Evolutionary conservation across 2,329 filamentous ascomycete genomes (phyloP).

Genomic region (Coniochaeta sp.): DNA sequence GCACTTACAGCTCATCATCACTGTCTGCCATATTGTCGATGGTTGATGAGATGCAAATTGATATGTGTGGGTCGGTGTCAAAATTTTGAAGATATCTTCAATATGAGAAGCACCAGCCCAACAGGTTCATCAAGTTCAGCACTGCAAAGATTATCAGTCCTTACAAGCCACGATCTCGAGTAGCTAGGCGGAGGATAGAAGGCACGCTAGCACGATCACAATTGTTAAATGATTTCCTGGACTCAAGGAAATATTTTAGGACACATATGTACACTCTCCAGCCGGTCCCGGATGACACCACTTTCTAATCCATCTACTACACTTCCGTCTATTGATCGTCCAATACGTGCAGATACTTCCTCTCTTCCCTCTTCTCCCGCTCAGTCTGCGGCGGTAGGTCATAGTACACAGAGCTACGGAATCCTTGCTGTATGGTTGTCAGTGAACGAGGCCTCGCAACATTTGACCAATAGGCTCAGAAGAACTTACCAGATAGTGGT

Average conservation of each 20-base stretch:
- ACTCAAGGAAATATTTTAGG: slow-evolving; percentile 17
- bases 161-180: no score
- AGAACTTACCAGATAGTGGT: slow-evolving; percentile 78
- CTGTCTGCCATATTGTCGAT: slow-evolving; percentile 1
- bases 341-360: slow-evolving; percentile 91
- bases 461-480: background rate
- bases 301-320: slow-evolving; percentile 9
- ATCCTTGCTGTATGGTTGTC: slow-evolving; percentile 61
- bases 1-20: slow-evolving; percentile 1
- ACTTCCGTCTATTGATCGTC: slow-evolving; percentile 63
- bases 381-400: slow-evolving; percentile 92
- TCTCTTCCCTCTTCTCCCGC: slow-evolving; percentile 89
- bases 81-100: background rate
- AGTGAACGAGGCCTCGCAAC: slow-evolving; percentile 20
- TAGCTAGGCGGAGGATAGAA: no score
- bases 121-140: background rate
- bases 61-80: background rate
- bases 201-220: background rate
- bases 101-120: background rate
- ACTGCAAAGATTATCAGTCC: no score
- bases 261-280: slow-evolving; percentile 21
- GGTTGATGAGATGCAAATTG: background rate
- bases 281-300: slow-evolving; percentile 4
- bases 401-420: slow-evolving; percentile 81
- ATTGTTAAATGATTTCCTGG: background rate